A percentile compares a stretch with the other conserved stretches of the same genome.
Conservation (phyloP, 805 yeast genomes). For the Nakazawaea populi region DNA sequence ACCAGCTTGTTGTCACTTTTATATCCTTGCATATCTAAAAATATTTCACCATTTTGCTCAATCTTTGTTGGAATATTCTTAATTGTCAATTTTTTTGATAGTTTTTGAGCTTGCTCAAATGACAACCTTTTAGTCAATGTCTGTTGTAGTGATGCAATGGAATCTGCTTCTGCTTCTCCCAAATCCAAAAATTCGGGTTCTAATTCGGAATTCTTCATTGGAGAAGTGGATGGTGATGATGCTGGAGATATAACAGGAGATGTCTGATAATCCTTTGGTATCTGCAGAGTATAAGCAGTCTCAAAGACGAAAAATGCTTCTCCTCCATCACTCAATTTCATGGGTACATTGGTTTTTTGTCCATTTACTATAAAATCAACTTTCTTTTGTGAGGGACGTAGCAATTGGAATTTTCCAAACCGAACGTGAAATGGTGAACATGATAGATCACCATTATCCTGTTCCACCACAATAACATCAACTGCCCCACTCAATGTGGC, state of each 20-base stretch:
- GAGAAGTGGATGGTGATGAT: constrained; percentile 37
- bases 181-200: constrained; percentile 51
- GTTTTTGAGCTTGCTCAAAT: constrained; percentile 36
- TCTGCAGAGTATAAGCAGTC: constrained; percentile 51
- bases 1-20: constrained; percentile 79
- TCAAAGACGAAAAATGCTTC: constrained; percentile 97
- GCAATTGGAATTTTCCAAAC: constrained; percentile 88
- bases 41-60: constrained; percentile 83
- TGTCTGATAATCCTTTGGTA: constrained; percentile 75
- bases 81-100: constrained; percentile 58
- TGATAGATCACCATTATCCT: constrained; percentile 69
- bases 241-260: constrained; percentile 82
- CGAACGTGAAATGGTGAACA: constrained; percentile 97
- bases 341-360: constrained; percentile 72
- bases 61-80: constrained; percentile 83
- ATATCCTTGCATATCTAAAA: constrained; percentile 93
- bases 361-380: constrained; percentile 88
- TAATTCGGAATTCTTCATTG: constrained; percentile 1
- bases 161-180: constrained; percentile 22
- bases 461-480: constrained; percentile 92
- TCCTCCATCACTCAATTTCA: constrained; percentile 97
- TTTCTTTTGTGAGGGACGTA: constrained; percentile 92
- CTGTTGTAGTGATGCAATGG: not conserved
- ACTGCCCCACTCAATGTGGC: constrained; percentile 96
- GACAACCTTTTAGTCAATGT: constrained; percentile 7